Percentiles rank a stretch among this genome's conserved stretches.
Evolutionary conservation across 176 grass and related monocot species (phyloP).

Genomic region (Triticum aestivum): IWGSC_CS_RefSeq_v2.1 NC_057813.1:548734033-548734532

Average conservation of each 20-base stretch:
- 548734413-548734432: background rate
- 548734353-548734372: constrained; percentile 68
- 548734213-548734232: constrained; percentile 52
- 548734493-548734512: constrained; percentile 40
- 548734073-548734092: background rate
- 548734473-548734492: constrained; percentile 97
- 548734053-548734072: background rate
- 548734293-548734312: constrained; percentile 70
- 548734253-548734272: constrained; percentile 67
- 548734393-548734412: background rate
- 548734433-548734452: background rate
- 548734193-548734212: constrained; percentile 57
- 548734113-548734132: background rate
- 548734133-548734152: constrained; percentile 45
- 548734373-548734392: background rate
- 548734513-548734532: constrained; percentile 57
- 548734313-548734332: constrained; percentile 58
- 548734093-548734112: background rate
- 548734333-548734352: constrained; percentile 82
- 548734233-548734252: constrained; percentile 71
- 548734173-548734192: constrained; percentile 77
- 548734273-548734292: constrained; percentile 82
- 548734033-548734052: constrained; percentile 69
- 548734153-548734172: constrained; percentile 89
- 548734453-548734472: constrained; percentile 61